Percentiles rank a stretch among this genome's conserved stretches.
Evolutionary conservation across 805 yeast genomes (phyloP).

Genomic region (Spathaspora arborariae): DNA sequence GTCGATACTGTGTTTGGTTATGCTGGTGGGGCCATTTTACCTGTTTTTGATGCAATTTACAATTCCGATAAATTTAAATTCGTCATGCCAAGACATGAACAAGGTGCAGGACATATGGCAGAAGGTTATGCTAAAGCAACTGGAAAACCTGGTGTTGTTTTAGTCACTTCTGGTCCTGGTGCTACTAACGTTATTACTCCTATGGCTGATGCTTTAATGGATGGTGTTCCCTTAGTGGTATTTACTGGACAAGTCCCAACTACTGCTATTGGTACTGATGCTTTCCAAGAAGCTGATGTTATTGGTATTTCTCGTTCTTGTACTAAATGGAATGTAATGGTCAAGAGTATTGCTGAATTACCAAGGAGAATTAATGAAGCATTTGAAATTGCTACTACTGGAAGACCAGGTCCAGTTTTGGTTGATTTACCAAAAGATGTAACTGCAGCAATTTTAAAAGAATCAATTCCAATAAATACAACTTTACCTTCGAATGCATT

Average conservation of each 20-base stretch:
- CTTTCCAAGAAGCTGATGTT: constrained; percentile 99
- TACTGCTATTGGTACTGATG: constrained; percentile 93
- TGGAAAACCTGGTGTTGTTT: constrained; percentile 96
- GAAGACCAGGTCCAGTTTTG: constrained; percentile 97
- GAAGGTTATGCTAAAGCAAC: constrained; percentile 96
- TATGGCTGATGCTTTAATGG: constrained; percentile 94
- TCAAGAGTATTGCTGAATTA: constrained; percentile 86
- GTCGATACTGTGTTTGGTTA: constrained; percentile 97
- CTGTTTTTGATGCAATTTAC: constrained; percentile 95
- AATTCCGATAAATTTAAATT: constrained; percentile 86
- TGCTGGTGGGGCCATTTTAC: constrained; percentile 98
- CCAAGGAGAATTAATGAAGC: constrained; percentile 97
- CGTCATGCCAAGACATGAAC: constrained; percentile 94
- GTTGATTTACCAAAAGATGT: constrained; percentile 98
- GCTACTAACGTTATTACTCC: constrained; percentile 99
- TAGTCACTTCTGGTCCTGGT: constrained; percentile 99
- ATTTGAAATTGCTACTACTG: constrained; percentile 91
- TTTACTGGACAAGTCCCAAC: constrained; percentile 98
- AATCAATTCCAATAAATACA: constrained; percentile 76
- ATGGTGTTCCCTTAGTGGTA: constrained; percentile 95
- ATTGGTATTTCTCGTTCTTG: constrained; percentile 95
- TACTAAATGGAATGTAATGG: constrained; percentile 99
- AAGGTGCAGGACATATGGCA: constrained; percentile 99
- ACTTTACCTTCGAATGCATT: constrained; percentile 76
- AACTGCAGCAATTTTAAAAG: constrained; percentile 83